A percentile compares a stretch with the other conserved stretches of the same genome.
Evolutionary conservation across 2,329 filamentous ascomycete genomes (phyloP).

Genomic region (Cytospora chrysosperma): DNA sequence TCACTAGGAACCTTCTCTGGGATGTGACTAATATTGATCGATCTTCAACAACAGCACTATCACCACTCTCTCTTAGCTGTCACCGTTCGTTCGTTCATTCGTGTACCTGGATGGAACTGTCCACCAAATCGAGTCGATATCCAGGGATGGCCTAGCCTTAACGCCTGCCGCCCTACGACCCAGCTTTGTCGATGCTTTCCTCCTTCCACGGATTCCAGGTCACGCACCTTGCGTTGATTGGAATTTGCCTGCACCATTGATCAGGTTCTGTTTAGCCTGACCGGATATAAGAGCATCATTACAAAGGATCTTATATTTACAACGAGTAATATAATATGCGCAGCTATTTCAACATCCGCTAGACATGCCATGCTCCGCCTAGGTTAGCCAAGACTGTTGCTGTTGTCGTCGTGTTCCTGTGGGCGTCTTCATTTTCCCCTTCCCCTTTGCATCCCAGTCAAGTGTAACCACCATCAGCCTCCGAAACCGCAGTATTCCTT

Average conservation of each 20-base stretch:
- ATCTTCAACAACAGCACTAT: not conserved
- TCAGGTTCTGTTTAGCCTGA: not conserved
- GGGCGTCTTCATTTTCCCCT: not conserved
- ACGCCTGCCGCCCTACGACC: not conserved
- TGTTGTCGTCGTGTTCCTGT: not conserved
- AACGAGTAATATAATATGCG: not conserved
- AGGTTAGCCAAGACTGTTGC: not conserved
- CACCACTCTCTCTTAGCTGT: not conserved
- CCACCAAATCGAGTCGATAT: not conserved
- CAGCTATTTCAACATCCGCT: not conserved
- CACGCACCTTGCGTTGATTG: not conserved
- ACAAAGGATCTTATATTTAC: constrained; percentile 6
- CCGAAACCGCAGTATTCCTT: not conserved
- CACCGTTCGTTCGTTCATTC: not conserved
- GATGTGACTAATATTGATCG: not conserved
- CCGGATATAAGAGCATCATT: not conserved
- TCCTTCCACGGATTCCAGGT: not conserved
- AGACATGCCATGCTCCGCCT: not conserved
- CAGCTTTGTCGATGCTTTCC: not conserved
- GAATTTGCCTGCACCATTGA: not conserved
- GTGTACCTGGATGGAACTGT: not conserved
- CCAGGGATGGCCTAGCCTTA: not conserved
- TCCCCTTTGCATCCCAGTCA: not conserved
- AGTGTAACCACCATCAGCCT: not conserved
- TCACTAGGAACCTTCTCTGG: not conserved